Evolutionary conservation across 768 basidiomycete genomes (phyloP), one percentile per base, ranked within the genome.

Genomic region (Hericium coralloides): DNA sequence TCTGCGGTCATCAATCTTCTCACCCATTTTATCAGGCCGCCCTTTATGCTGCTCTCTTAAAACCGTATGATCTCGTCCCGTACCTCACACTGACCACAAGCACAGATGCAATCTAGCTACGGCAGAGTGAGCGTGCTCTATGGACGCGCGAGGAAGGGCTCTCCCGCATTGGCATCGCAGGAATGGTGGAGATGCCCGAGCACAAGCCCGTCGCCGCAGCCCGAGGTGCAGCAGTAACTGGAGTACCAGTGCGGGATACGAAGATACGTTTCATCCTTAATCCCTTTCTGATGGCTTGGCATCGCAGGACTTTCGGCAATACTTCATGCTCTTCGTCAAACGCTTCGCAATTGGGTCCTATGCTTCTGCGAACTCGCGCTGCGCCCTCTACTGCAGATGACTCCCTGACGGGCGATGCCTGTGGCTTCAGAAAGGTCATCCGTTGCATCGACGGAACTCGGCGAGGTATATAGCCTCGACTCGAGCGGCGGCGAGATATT

Each of bases 351-450:
- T 84, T 0, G 84, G 85, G 18, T 82, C 81, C 0, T 85, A 83
- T 61, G 80, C 77, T 2, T 78, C 83, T 1, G 73, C 76, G 3
- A 73, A 72, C 38, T 67, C 67, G 55, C 2, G 60, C 66, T 49
- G 60, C 69, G 26, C 63, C 74, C 5, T 59, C 69, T 26, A 62
- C 70, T 20, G 64, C 73, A 8, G 67, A 73, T 20, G 67, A 69
- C 22, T 57, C 70, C 0, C 73, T 85, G 0, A 72, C 75, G 57
- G 82, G 90, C 4, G 92, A 95, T 64, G 70, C 84, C 0, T 95
- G 95, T 66, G 93, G 92, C 0, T 92, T 97, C 71, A 78, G 87
- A 38, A 91, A 97, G 66, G 69, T 97, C 26, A 79, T 95, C n/a
- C 48, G 79, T 95, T 4, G 78, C 75, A 5, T 87, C 84, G 0